phyloP scores from a whole-genome alignment of 768 basidiomycete species.

The Cubamyces lactineus region DNA sequence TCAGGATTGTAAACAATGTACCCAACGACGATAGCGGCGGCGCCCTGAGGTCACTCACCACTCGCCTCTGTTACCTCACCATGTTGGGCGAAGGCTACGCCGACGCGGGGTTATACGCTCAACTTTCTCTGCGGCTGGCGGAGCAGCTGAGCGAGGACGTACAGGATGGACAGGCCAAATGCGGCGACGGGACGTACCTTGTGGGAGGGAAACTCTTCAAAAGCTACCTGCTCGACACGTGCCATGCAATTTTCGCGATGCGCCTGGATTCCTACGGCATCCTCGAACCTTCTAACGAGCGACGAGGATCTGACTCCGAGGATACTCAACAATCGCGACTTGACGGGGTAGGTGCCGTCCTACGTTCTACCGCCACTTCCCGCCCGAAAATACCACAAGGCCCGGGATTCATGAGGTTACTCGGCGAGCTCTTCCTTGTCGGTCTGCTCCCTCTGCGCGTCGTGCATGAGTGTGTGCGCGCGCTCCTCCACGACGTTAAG shows the following conservation, averaged over 20 bases:
- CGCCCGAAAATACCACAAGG: constrained; percentile 74
- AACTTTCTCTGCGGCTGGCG: constrained; percentile 93
- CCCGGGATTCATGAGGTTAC: constrained; percentile 95
- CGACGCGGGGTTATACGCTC: constrained; percentile 97
- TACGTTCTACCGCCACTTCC: no score
- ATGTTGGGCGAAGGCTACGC: constrained; percentile 25
- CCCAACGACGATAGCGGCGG: neutral
- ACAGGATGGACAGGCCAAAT: constrained; percentile 84
- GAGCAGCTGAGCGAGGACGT: constrained; percentile 87
- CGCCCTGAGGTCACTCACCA: neutral
- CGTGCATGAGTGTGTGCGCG: constrained; percentile 98
- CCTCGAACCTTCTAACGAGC: constrained; percentile 27
- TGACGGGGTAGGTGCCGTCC: no score
- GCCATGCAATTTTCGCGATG: constrained; percentile 96
- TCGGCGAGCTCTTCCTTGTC: constrained; percentile 96
- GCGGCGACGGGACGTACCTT: constrained; percentile 80
- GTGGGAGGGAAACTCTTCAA: constrained; percentile 93
- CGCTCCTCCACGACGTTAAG: constrained; percentile 93
- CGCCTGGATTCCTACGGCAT: constrained; percentile 66
- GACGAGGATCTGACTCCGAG: no score
- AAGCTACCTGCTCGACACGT: constrained; percentile 93
- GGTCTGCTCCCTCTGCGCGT: constrained; percentile 96
- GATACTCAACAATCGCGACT: no score
- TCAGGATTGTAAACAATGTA: neutral
- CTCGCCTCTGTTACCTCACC: neutral